Conservation (phyloP, 108 stramenopile genomes). For the Cyclotella choctawhatcheeana region DNA sequence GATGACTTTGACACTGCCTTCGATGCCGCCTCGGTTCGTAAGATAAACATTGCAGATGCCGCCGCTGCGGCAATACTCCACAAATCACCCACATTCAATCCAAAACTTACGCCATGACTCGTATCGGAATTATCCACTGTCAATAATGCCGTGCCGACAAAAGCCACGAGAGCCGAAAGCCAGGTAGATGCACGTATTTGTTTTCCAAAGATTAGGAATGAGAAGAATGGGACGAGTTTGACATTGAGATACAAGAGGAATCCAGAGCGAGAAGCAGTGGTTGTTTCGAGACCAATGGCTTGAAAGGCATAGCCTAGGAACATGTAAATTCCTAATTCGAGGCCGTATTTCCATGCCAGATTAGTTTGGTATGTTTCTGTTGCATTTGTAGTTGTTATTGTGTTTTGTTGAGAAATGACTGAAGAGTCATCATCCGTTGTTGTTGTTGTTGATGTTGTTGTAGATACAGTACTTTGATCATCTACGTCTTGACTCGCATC, state of each 20-base stretch:
- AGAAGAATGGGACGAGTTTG: conserved; percentile 89
- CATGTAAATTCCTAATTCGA: conserved; percentile 86
- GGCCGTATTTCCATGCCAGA: conserved; percentile 68
- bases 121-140: conserved; percentile 54
- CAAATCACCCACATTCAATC: conserved; percentile 69
- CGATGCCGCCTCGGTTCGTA: conserved; percentile 77
- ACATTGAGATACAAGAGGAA: conserved; percentile 90
- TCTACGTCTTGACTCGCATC: background rate
- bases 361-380: conserved; percentile 5
- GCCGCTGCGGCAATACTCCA: conserved; percentile 87
- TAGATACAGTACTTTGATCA: too few relatives aligned
- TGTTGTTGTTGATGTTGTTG: background rate
- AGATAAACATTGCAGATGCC: conserved; percentile 88
- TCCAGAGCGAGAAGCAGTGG: conserved; percentile 84
- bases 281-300: conserved; percentile 82
- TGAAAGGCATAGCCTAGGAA: conserved; percentile 89
- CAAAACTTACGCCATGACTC: conserved; percentile 15
- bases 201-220: conserved; percentile 63
- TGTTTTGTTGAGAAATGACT: background rate
- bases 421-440: background rate
- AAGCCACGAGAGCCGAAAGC: conserved; percentile 76
- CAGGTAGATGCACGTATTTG: conserved; percentile 62
- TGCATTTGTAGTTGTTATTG: background rate
- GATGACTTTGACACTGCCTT: conserved; percentile 58
- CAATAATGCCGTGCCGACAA: conserved; percentile 81